These are phyloP conservation scores for Penicillium goetzii DNA, from an alignment of 495 filamentous ascomycete genomes.

Conservation along the genomic window DNA sequence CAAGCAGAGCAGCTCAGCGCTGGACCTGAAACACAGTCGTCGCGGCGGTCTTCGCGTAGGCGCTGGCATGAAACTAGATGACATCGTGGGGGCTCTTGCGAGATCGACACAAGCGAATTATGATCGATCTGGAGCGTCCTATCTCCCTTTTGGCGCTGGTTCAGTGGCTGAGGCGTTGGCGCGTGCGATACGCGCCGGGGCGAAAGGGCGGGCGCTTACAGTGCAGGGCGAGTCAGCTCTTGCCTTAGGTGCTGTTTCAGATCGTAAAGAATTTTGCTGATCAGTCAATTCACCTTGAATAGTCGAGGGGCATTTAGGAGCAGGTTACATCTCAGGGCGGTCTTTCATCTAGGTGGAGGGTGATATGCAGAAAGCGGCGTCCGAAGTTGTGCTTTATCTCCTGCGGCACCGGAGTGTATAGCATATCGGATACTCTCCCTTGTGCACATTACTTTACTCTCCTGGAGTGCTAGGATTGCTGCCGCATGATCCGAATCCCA, in stretches of 20 bases:
- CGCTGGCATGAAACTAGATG: conserved; percentile 45
- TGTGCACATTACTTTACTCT: background rate
- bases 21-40: conserved; percentile 33
- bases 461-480: background rate
- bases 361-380: background rate
- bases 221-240: conserved; percentile 12
- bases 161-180: conserved; percentile 22
- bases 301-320: background rate
- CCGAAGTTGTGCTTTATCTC: too few species aligned
- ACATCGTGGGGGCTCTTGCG: conserved; percentile 16
- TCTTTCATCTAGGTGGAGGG: background rate
- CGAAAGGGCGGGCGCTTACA: conserved; percentile 32
- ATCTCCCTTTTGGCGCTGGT: conserved; percentile 14
- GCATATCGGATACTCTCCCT: background rate
- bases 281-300: background rate
- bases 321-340: background rate
- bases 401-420: background rate
- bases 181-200: conserved; percentile 44
- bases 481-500: background rate
- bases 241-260: conserved; percentile 25
- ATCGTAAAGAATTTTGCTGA: background rate
- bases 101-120: conserved; percentile 13
- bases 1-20: conserved; percentile 13
- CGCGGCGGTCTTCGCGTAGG: conserved; percentile 33
- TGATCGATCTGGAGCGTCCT: conserved; percentile 25